Percentiles rank a stretch among this genome's conserved stretches.
Evolutionary conservation across 2,329 filamentous ascomycete species (phyloP).

Genomic region (Fusarium citri): DNA sequence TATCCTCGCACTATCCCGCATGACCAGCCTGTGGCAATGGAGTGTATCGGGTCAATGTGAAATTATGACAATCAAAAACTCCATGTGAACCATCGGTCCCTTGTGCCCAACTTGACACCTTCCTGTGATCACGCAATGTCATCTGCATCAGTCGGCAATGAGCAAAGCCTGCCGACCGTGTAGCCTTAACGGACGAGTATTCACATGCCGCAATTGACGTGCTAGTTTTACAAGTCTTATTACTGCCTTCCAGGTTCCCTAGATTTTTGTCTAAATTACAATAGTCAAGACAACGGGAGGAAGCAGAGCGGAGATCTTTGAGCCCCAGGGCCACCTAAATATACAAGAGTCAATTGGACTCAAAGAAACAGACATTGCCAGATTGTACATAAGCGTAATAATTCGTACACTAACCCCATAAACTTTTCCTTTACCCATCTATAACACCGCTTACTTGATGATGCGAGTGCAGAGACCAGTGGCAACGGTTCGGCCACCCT

Average conservation of each 20-base stretch:
- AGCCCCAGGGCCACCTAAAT: conserved; percentile 48
- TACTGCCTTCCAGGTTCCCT: conserved; percentile 44
- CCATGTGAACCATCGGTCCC: conserved; percentile 19
- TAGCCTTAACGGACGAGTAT: neutral
- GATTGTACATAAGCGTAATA: conserved; percentile 46
- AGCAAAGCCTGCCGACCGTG: neutral
- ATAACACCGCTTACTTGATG: conserved; percentile 59
- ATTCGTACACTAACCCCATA: conserved; percentile 42
- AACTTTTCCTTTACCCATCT: conserved; percentile 28
- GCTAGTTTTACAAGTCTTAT: conserved; percentile 48
- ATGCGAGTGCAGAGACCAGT: conserved; percentile 86
- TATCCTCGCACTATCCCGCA: conserved; percentile 18
- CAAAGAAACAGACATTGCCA: conserved; percentile 45
- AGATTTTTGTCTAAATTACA: conserved; percentile 50
- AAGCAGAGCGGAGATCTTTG: conserved; percentile 58
- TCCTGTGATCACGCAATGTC: conserved; percentile 4
- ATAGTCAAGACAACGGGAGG: conserved; percentile 53
- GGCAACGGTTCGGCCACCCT: conserved; percentile 91
- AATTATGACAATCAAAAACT: conserved; percentile 31
- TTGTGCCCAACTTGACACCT: neutral
- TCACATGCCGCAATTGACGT: neutral
- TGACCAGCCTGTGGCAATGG: conserved; percentile 25
- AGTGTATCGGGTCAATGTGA: conserved; percentile 35
- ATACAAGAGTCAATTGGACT: conserved; percentile 53
- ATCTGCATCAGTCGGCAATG: neutral